These are phyloP conservation scores for Diaporthe sp. DNA, from an alignment of 2,329 filamentous ascomycete genomes.

Conservation along the genomic window DNA sequence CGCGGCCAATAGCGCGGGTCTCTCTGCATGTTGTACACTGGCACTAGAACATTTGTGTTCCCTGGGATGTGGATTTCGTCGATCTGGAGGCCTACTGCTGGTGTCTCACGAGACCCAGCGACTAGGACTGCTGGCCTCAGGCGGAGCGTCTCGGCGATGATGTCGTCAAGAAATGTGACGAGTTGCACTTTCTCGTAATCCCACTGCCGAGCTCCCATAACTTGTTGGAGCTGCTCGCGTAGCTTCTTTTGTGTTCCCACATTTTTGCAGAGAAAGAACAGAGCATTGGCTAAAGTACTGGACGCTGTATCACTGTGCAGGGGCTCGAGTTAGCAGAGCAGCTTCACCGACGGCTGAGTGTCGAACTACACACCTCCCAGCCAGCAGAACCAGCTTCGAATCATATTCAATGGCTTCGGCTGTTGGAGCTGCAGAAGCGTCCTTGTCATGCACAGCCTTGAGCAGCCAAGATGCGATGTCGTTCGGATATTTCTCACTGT, in stretches of 20 bases:
- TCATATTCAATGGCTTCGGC: constrained; percentile 20
- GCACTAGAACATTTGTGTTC: constrained; percentile 31
- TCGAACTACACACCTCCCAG: constrained; percentile 12
- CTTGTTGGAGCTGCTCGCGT: neutral
- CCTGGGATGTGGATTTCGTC: constrained; percentile 36
- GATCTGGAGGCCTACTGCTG: constrained; percentile 34
- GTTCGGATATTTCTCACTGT: constrained; percentile 21
- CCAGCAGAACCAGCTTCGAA: constrained; percentile 16
- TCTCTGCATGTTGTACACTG: constrained; percentile 37
- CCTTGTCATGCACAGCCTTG: constrained; percentile 24
- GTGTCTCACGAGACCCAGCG: constrained; percentile 20
- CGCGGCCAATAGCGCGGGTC: constrained; percentile 40
- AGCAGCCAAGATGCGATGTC: constrained; percentile 32
- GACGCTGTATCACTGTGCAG: constrained; percentile 23
- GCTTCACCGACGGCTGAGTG: neutral
- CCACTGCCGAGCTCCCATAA: neutral
- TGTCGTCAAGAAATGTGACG: constrained; percentile 26
- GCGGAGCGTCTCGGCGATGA: constrained; percentile 34
- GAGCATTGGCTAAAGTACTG: constrained; percentile 11
- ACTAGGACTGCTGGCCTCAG: constrained; percentile 28
- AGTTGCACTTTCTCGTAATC: constrained; percentile 26
- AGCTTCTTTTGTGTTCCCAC: constrained; percentile 17
- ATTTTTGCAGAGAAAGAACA: constrained; percentile 24
- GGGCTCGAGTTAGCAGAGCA: neutral
- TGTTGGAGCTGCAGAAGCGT: constrained; percentile 22